A percentile compares a stretch with the other conserved stretches of the same genome.
Evolutionary conservation across 768 basidiomycete species (phyloP).

Genomic region (Kwoniella dejecticola): DNA sequence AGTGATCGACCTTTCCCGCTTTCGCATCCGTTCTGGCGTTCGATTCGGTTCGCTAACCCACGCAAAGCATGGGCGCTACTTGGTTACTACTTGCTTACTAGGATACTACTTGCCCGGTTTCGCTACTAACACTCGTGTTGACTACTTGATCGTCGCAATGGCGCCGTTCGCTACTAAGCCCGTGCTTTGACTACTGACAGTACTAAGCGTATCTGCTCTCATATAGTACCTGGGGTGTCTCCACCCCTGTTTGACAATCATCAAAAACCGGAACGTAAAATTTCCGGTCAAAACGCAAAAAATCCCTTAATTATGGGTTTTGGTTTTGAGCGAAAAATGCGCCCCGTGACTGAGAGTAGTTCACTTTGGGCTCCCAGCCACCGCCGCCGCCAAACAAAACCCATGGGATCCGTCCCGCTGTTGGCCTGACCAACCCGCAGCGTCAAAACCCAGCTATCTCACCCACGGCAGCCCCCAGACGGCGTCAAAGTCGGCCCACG

Average conservation of each 20-base stretch:
- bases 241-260: slow-evolving; percentile 6
- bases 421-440: neutral
- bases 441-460: neutral
- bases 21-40: slow-evolving; percentile 1
- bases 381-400: no score
- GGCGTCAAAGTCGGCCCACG: slow-evolving; percentile 67
- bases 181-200: neutral
- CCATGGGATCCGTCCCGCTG: no score
- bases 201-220: slow-evolving; percentile 1
- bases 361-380: neutral
- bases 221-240: slow-evolving; percentile 15
- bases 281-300: slow-evolving; percentile 23
- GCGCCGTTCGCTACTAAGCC: no score
- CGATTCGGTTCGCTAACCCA: no score
- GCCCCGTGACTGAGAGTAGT: slow-evolving; percentile 2
- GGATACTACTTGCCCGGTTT: no score
- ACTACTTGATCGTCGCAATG: no score
- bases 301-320: slow-evolving; percentile 5
- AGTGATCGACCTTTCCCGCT: neutral
- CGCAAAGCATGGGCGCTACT: no score
- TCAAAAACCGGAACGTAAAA: slow-evolving; percentile 12
- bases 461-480: neutral
- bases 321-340: slow-evolving; percentile 16
- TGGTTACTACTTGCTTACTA: no score
- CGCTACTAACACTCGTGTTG: no score